A percentile compares a stretch with the other conserved stretches of the same genome.
Evolutionary conservation across 345 rosid species (phyloP).

Genomic region (Lumnitzera racemosa): DNA sequence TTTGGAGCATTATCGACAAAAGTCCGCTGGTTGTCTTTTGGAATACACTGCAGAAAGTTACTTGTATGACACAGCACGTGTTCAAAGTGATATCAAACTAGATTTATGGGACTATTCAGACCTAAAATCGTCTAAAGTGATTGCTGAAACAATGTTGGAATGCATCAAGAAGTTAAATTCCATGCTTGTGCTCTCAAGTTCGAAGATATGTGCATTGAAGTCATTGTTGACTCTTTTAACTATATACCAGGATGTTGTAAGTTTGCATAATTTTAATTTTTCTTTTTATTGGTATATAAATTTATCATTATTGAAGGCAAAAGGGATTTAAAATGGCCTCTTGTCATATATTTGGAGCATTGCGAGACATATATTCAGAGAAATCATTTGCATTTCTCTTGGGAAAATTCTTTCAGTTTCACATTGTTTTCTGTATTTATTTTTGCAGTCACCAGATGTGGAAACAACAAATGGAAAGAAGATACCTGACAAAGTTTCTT

Average conservation of each 20-base stretch:
- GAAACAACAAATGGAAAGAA: slow-evolving; percentile 23
- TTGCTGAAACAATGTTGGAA: slow-evolving; percentile 52
- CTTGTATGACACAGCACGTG: slow-evolving; percentile 41
- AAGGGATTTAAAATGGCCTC: too few species aligned
- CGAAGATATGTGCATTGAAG: slow-evolving; percentile 55
- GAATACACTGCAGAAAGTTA: slow-evolving; percentile 19
- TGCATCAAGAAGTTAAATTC: slow-evolving; percentile 61
- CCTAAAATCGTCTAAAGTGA: slow-evolving; percentile 62
- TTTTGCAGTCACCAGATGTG: slow-evolving; percentile 41
- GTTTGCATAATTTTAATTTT: slow-evolving; percentile 26
- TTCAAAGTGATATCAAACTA: slow-evolving; percentile 49
- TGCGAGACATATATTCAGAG: too few species aligned
- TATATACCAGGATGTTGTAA: slow-evolving; percentile 54
- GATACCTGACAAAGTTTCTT: slow-evolving; percentile 39
- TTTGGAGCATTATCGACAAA: slow-evolving; percentile 44
- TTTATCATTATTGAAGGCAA: not conserved
- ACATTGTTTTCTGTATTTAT: not conserved
- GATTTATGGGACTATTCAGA: slow-evolving; percentile 72
- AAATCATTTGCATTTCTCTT: too few species aligned
- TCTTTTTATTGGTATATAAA: not conserved
- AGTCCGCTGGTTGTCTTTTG: slow-evolving; percentile 17
- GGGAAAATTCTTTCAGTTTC: too few species aligned
- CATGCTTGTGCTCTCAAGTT: slow-evolving; percentile 51
- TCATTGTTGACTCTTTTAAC: slow-evolving; percentile 54
- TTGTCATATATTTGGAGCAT: too few species aligned